These are phyloP conservation scores for Fusarium beomiforme DNA, from an alignment of 2,329 filamentous ascomycete species.

Conservation along the genomic window DNA sequence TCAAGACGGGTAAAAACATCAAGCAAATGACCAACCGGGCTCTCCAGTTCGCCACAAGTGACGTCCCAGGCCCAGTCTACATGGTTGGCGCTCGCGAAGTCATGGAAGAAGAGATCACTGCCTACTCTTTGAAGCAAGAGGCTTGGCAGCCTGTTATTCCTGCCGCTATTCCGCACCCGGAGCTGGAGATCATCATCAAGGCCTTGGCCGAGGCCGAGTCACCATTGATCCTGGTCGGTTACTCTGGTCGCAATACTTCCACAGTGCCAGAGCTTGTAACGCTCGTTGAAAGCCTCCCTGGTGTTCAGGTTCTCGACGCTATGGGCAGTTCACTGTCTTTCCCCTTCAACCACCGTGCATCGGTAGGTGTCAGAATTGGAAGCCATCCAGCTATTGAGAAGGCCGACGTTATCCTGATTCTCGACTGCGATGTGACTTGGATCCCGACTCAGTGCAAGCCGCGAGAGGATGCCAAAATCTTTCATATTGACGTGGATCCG, in stretches of 20 bases:
- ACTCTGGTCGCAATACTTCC: conserved; percentile 6
- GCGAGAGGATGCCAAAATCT: conserved; percentile 59
- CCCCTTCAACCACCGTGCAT: conserved; percentile 51
- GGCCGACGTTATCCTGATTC: conserved; percentile 83
- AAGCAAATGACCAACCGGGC: conserved; percentile 89
- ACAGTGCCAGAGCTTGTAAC: conserved; percentile 63
- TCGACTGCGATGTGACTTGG: conserved; percentile 93
- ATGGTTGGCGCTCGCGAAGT: conserved; percentile 80
- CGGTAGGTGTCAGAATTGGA: conserved; percentile 52
- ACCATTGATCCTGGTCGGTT: conserved; percentile 9
- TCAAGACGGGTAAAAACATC: conserved; percentile 83
- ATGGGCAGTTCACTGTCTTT: conserved; percentile 84
- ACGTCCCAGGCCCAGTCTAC: conserved; percentile 82
- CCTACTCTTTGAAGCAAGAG: conserved; percentile 72
- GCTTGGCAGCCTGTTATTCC: conserved; percentile 77
- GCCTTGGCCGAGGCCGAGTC: conserved; percentile 5
- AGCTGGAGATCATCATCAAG: background rate
- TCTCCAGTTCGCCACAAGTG: conserved; percentile 79
- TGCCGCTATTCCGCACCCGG: conserved; percentile 62
- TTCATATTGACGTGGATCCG: conserved; percentile 72
- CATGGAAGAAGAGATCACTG: conserved; percentile 84
- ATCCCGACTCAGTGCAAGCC: conserved; percentile 77
- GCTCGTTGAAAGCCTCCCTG: conserved; percentile 72
- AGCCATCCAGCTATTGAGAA: conserved; percentile 75
- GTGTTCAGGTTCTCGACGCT: conserved; percentile 76